phyloP scores from a whole-genome alignment of 2,329 filamentous ascomycete genomes.

The Alternaria consortialis region DNA sequence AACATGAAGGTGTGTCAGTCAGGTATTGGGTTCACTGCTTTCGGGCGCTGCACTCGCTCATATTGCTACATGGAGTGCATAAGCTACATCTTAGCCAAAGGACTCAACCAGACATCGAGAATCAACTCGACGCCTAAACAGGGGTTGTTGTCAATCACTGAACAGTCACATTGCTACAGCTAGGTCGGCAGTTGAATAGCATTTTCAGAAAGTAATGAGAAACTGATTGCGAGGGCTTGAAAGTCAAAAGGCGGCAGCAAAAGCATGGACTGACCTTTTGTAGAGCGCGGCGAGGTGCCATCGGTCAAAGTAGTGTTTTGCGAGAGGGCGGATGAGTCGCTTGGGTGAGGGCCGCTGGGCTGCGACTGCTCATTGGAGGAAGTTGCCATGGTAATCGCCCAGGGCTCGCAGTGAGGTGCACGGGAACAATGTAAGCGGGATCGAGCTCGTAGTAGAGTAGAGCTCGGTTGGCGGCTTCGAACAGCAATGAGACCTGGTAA shows the following conservation, averaged over 20 bases:
- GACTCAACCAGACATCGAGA: neutral
- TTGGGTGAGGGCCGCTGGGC: constrained; percentile 30
- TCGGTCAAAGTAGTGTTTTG: constrained; percentile 31
- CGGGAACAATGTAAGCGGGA: constrained; percentile 14
- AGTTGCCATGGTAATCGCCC: constrained; percentile 33
- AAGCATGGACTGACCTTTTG: constrained; percentile 44
- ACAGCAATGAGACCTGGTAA: constrained; percentile 16
- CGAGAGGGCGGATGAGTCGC: constrained; percentile 26
- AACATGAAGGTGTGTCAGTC: neutral
- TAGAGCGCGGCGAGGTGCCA: constrained; percentile 41
- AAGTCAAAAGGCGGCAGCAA: neutral
- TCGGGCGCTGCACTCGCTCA: neutral
- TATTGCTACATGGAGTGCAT: neutral
- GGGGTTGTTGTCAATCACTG: neutral
- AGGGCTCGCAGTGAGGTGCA: neutral
- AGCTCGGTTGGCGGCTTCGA: constrained; percentile 3
- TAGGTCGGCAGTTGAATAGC: neutral
- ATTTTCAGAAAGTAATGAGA: neutral
- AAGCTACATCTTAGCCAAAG: neutral
- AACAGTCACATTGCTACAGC: neutral
- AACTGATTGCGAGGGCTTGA: neutral
- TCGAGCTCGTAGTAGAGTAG: constrained; percentile 2
- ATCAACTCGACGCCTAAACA: neutral
- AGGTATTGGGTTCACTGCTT: neutral
- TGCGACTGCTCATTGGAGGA: constrained; percentile 37